These are phyloP conservation scores for Naumovozyma baii DNA, from an alignment of 805 yeast genomes.

Conservation along the genomic window DNA sequence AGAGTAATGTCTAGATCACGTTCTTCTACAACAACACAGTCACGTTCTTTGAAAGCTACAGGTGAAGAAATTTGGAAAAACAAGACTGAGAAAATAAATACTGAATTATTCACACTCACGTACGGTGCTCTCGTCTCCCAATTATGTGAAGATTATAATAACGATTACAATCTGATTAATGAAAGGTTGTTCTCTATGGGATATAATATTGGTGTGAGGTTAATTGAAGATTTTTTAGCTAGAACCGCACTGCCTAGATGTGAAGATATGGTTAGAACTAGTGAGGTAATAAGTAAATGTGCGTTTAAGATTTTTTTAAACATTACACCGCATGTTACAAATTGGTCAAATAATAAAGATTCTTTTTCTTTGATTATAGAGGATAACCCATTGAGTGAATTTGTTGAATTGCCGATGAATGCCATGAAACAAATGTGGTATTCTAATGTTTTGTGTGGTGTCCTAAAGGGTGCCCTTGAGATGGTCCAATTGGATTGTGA, in stretches of 20 bases:
- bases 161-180: conserved; percentile 72
- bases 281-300: conserved; percentile 73
- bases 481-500: conserved; percentile 95
- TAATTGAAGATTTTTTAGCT: conserved; percentile 89
- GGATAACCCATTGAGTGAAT: conserved; percentile 89
- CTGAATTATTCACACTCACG: conserved; percentile 88
- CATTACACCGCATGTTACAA: conserved; percentile 61
- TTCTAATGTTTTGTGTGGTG: conserved; percentile 83
- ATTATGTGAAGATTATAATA: conserved; percentile 70
- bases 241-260: conserved; percentile 82
- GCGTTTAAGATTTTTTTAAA: conserved; percentile 89
- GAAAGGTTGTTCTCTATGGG: conserved; percentile 87
- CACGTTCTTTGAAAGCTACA: conserved; percentile 29
- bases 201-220: conserved; percentile 80
- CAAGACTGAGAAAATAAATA: conserved; percentile 77
- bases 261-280: conserved; percentile 67
- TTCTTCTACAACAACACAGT: conserved; percentile 7
- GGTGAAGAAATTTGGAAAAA: conserved; percentile 93
- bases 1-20: neutral
- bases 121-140: conserved; percentile 93
- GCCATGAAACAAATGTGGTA: conserved; percentile 78
- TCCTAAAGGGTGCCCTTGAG: conserved; percentile 80
- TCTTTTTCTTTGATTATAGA: conserved; percentile 61
- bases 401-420: conserved; percentile 87
- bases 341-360: conserved; percentile 70